Evolutionary conservation across 2,329 filamentous ascomycete genomes (phyloP).

Genomic region (Beauveria varroae): DNA sequence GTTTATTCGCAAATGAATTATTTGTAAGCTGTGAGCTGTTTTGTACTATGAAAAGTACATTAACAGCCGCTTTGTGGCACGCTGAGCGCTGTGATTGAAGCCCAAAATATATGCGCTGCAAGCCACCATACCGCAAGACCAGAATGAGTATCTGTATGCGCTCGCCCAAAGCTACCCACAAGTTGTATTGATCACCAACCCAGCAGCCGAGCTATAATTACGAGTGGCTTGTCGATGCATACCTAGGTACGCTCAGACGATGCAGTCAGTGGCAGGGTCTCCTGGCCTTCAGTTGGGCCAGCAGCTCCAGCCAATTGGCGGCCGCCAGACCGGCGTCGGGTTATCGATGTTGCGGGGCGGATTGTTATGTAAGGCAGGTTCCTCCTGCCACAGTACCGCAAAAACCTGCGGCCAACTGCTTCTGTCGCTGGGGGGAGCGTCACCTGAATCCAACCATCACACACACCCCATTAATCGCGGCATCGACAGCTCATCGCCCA

Average conservation of each 20-base stretch:
- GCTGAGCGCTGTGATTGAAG: too few species aligned
- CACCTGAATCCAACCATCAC: conserved; percentile 25
- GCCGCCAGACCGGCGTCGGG: conserved; percentile 4
- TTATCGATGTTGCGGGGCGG: conserved; percentile 14
- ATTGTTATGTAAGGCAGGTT: conserved; percentile 23
- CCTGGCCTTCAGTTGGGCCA: not conserved
- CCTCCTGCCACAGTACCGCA: conserved; percentile 28
- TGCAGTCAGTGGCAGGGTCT: too few species aligned
- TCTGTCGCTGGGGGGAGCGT: conserved; percentile 30
- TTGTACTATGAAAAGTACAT: not conserved
- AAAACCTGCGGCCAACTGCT: conserved; percentile 36
- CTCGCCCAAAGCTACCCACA: not conserved
- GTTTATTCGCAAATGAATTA: not conserved
- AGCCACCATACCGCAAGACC: too few species aligned
- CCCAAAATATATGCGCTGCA: too few species aligned
- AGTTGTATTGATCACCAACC: not conserved
- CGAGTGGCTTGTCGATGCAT: not conserved
- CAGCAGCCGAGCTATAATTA: not conserved
- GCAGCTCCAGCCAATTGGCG: not conserved
- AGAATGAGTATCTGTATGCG: too few species aligned
- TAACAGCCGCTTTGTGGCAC: too few species aligned
- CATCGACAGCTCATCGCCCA: conserved; percentile 15
- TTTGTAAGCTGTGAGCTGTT: not conserved
- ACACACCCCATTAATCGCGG: conserved; percentile 10
- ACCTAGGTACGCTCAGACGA: not conserved